These are phyloP conservation scores for Aspergillus ochraceoroseus DNA, from an alignment of 2,329 filamentous ascomycete genomes.

Conservation along the genomic window DNA sequence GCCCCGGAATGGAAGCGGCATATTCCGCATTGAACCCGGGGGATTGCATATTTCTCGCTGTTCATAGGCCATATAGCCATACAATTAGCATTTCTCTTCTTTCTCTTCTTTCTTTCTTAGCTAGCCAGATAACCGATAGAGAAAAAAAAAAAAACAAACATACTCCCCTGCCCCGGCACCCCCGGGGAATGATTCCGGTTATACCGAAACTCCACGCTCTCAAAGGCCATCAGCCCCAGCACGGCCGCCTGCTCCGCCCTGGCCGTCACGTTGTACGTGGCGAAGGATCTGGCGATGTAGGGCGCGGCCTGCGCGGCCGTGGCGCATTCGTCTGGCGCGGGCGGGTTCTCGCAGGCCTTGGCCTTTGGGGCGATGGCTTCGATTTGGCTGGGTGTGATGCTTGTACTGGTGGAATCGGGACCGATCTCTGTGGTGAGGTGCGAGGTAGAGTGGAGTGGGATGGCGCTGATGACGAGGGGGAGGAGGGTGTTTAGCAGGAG, in stretches of 20 bases:
- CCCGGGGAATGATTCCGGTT: slow-evolving; percentile 39
- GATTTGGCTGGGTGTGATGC: slow-evolving; percentile 32
- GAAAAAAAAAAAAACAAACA: slow-evolving; percentile 4
- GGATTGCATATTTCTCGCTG: slow-evolving; percentile 60
- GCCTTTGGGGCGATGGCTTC: slow-evolving; percentile 55
- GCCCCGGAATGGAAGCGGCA: slow-evolving; percentile 45
- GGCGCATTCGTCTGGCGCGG: slow-evolving; percentile 56
- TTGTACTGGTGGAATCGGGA: background rate
- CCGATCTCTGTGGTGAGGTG: background rate
- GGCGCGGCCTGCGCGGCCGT: slow-evolving; percentile 59
- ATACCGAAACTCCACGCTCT: slow-evolving; percentile 65
- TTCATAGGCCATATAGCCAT: background rate
- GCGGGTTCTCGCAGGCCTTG: slow-evolving; percentile 48
- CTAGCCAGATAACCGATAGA: background rate
- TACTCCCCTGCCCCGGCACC: slow-evolving; percentile 17
- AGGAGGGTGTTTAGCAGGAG: no score
- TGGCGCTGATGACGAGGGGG: background rate
- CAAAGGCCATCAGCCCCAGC: slow-evolving; percentile 65
- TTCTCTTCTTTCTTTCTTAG: background rate
- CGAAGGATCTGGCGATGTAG: slow-evolving; percentile 54
- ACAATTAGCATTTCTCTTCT: no score
- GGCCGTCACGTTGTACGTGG: slow-evolving; percentile 52
- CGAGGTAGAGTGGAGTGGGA: background rate
- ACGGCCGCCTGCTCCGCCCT: slow-evolving; percentile 63
- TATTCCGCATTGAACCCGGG: slow-evolving; percentile 54